Conservation (phyloP, 257 asterid species). For the Solanum stenotomum region DNA sequence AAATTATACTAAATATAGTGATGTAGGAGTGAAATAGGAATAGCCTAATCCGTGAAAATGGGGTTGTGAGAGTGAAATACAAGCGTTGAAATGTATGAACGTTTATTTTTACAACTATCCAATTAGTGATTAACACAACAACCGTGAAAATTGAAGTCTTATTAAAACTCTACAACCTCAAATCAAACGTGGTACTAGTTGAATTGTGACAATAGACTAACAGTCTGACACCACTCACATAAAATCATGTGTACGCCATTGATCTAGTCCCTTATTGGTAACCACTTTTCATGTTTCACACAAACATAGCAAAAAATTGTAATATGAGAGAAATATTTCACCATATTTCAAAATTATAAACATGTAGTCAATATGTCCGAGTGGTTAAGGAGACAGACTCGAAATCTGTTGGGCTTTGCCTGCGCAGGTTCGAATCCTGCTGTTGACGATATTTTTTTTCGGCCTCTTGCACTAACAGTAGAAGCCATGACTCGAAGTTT, state of each 20-base stretch:
- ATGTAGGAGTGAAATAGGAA: not conserved
- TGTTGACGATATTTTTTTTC: constrained; percentile 11
- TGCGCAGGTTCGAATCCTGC: constrained; percentile 61
- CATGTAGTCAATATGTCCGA: constrained; percentile 37
- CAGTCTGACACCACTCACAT: not conserved
- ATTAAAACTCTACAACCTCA: not conserved
- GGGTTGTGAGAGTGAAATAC: not conserved
- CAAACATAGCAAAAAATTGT: not conserved
- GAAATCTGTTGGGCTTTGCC: constrained; percentile 58
- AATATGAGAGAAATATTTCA: not conserved
- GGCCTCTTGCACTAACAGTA: not conserved
- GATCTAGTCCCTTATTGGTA: too few species aligned
- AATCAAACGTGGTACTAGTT: not conserved
- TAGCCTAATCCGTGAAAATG: not conserved
- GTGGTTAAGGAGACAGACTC: constrained; percentile 61
- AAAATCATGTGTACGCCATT: not conserved
- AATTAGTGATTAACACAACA: not conserved
- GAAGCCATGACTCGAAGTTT: not conserved
- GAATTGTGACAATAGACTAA: not conserved
- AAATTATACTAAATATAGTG: not conserved
- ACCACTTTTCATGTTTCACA: not conserved
- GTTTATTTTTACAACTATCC: not conserved
- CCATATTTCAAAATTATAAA: fast-evolving
- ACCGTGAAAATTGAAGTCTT: not conserved
- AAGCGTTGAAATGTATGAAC: not conserved